Conservation (phyloP, 306 rosid species). For the Casuarina glauca region DNA sequence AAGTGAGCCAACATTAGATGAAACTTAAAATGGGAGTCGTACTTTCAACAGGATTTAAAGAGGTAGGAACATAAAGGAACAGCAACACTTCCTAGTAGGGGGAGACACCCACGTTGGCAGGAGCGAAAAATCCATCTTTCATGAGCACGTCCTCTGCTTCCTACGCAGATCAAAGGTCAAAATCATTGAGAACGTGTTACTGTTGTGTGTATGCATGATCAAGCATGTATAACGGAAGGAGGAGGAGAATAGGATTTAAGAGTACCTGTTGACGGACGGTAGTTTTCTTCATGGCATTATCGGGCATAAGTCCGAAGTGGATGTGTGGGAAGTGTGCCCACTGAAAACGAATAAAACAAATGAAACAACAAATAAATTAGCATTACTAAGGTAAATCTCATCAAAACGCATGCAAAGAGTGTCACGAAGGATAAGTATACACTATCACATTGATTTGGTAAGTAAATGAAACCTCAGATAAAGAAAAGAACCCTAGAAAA, state of each 20-base stretch:
- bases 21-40: constrained; percentile 12
- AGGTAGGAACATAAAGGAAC: constrained; percentile 3
- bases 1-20: neutral
- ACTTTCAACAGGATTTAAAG: constrained; percentile 26
- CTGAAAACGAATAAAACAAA: constrained; percentile 47
- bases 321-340: constrained; percentile 99
- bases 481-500: constrained; percentile 20
- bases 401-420: neutral
- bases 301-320: constrained; percentile 95
- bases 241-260: constrained; percentile 34
- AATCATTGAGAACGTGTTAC: neutral
- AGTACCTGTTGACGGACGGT: constrained; percentile 68
- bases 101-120: constrained; percentile 69
- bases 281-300: constrained; percentile 79
- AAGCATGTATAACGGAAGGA: constrained; percentile 20
- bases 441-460: constrained; percentile 1
- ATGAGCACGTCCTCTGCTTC: constrained; percentile 73
- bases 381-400: neutral
- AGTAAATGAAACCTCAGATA: constrained; percentile 20
- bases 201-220: neutral
- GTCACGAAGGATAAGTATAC: neutral
- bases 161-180: constrained; percentile 38
- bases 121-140: constrained; percentile 67
- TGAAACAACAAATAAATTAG: constrained; percentile 4
- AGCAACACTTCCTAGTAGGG: constrained; percentile 54